Evolutionary conservation across 164 flowering plant genomes (phyloP), one percentile per base, ranked within the genome.

Genomic region (Magnolia kwangsiensis): DNA sequence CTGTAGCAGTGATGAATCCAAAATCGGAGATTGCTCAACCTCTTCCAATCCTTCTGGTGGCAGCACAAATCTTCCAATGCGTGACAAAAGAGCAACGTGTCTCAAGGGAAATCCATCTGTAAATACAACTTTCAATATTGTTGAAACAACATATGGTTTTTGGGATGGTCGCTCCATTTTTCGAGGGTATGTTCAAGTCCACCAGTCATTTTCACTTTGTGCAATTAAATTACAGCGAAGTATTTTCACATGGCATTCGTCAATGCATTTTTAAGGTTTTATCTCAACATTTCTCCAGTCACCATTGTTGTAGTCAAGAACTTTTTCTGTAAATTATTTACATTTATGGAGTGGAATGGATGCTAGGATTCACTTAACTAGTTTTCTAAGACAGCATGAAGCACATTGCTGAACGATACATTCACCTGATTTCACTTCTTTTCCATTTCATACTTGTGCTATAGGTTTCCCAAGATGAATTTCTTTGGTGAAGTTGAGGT

Each of bases 141-240:
- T 79, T 71, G 76, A 79, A 67, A 81, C 63, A 66, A 72, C 58
- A 70, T 50, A 64, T 67, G 76, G 61, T 55, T 50, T 71, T 77
- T 72, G 74, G 79, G 80, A 78, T 51, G 50, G 66, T 78, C 78
- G 81, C 75, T 76, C 82, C 80, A 72, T 89, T 85, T 82, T 88
- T 78, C 84, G 82, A 79, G 87, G 96, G 98, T 91, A 87, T 64
- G 65, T 49, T 45, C 10, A 27, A 29, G 49, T 78, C 19, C 69
- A 49, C 72, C 27, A 7, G 13, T 51, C 59, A 4, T 76, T 6
- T 73, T 55, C 50, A 16, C 45, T 55, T 69, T 61, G 8, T 31
- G 37, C 14, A n/a, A 21, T 73, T 70, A 29, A 50, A 16, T 68
- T 68, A 13, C 27, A 7, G 27, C 4, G 63, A 55, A 55, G 11